Evolutionary conservation across 2,329 filamentous ascomycete genomes (phyloP), one percentile per base, ranked within the genome.

Genomic region (Colletotrichum phormii): DNA sequence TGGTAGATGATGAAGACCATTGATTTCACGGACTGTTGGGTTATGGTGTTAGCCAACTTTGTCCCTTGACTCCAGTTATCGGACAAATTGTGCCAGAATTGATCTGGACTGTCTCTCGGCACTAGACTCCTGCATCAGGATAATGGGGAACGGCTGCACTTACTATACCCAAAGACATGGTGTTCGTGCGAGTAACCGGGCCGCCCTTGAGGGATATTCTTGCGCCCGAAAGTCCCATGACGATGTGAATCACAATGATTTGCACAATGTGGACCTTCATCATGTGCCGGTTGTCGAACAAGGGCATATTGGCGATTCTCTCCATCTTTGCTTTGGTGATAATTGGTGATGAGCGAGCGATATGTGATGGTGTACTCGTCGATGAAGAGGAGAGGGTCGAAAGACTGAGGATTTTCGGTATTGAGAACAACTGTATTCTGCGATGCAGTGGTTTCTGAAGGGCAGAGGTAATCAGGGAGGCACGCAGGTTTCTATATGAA

Each of bases 1-100:
- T 85, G 80, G 73, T 86, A 86, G 5, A 71, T 51, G 67, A 86
- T 77, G 57, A 86, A 76, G 51, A 83, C 71, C 24, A 85, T 75
- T 2, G 81, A 83, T 76, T 85, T 85, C 18, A 78, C 77, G 49
- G 74, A 75, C 79, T 80, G 0, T 51, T 29, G 11, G 11, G 5
- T 53, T 42, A 13, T 18, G 4, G 24, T n/a, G 42, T 49, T 49
- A n/a, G 9, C 2, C 9, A 2, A 35, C n/a, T 37, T 1, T 1
- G 18, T 18, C 7, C 13, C 6, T 18, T 18, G 6, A 18, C 18
- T 42, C 1, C 4, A 2, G 2, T 42, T 15, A 18, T 42, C 3
- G 37, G 2, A 42, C 1, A 5, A 37, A 15, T 12, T 37, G 11
- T 12, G 11, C 35, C 35, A 42, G 15, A 42, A 6, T 42, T 7